Percentiles rank a stretch among this genome's conserved stretches.
phyloP scores from a whole-genome alignment of 768 basidiomycete species.

The Hericium erinaceus region DNA sequence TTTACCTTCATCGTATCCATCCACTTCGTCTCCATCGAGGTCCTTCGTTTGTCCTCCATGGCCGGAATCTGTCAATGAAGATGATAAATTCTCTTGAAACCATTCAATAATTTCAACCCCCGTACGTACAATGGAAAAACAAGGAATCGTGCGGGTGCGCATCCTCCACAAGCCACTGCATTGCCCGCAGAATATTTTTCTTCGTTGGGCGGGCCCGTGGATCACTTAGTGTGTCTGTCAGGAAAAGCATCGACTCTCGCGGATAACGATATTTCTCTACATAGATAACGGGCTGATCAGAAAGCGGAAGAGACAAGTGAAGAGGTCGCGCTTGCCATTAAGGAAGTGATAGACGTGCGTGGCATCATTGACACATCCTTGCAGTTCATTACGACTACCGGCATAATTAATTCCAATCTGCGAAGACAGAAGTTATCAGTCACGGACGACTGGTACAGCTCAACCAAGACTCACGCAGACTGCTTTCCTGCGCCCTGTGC shows the following conservation, averaged over 20 bases:
- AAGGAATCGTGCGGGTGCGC: constrained; percentile 38
- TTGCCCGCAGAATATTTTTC: constrained; percentile 38
- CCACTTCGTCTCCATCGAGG: constrained; percentile 29
- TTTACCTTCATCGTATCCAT: constrained; percentile 27
- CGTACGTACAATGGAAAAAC: constrained; percentile 28
- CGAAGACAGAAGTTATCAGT: neutral
- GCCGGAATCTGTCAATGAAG: constrained; percentile 25
- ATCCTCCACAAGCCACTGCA: constrained; percentile 40
- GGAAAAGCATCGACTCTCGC: constrained; percentile 38
- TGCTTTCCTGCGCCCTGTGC: neutral
- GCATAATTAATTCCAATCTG: constrained; percentile 40
- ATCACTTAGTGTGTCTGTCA: constrained; percentile 32
- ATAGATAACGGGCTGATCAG: neutral
- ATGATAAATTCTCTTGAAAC: neutral
- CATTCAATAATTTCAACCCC: neutral
- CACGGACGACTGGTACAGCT: neutral
- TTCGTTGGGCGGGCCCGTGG: constrained; percentile 32
- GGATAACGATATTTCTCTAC: constrained; percentile 31
- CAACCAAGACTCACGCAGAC: neutral
- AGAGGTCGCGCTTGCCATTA: constrained; percentile 11
- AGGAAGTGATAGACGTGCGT: constrained; percentile 34
- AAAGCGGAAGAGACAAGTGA: neutral
- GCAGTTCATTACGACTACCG: constrained; percentile 26
- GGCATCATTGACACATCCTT: constrained; percentile 44
- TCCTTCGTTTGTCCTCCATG: constrained; percentile 42